phyloP scores from a whole-genome alignment of 805 yeast species.

The Candida vaughaniae region DNA sequence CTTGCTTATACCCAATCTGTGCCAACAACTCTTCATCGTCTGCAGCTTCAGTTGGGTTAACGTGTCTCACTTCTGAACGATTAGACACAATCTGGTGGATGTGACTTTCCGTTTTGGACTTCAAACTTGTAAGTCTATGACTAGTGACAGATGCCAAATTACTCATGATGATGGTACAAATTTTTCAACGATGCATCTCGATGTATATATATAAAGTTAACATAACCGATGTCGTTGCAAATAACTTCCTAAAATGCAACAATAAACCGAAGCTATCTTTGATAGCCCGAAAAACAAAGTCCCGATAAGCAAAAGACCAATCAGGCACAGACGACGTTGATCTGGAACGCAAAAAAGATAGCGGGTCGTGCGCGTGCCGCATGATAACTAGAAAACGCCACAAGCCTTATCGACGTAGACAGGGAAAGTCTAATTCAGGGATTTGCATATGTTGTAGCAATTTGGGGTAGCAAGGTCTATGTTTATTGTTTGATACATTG shows the following conservation, averaged over 20 bases:
- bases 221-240: not conserved
- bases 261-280: not conserved
- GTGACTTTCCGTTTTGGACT: slow-evolving; percentile 11
- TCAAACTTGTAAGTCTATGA: slow-evolving; percentile 3
- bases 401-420: no score
- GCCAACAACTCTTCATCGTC: slow-evolving; percentile 31
- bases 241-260: not conserved
- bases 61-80: slow-evolving; percentile 21
- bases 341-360: no score
- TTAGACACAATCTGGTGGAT: slow-evolving; percentile 11
- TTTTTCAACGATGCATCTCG: not conserved
- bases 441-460: no score
- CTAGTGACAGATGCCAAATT: slow-evolving; percentile 5
- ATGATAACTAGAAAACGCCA: no score
- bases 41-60: slow-evolving; percentile 16
- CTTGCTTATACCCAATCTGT: slow-evolving; percentile 73
- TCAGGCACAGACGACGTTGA: no score
- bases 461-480: no score
- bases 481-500: no score
- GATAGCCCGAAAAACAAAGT: no score
- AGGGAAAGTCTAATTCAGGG: no score
- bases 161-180: not conserved
- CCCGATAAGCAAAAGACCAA: no score
- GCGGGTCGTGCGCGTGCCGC: no score
- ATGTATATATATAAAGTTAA: not conserved